A percentile compares a stretch with the other conserved stretches of the same genome.
These are phyloP conservation scores for Sporodiniella umbellata DNA, from an alignment of 371 early-diverging fungal species.

Conservation along the genomic window DNA sequence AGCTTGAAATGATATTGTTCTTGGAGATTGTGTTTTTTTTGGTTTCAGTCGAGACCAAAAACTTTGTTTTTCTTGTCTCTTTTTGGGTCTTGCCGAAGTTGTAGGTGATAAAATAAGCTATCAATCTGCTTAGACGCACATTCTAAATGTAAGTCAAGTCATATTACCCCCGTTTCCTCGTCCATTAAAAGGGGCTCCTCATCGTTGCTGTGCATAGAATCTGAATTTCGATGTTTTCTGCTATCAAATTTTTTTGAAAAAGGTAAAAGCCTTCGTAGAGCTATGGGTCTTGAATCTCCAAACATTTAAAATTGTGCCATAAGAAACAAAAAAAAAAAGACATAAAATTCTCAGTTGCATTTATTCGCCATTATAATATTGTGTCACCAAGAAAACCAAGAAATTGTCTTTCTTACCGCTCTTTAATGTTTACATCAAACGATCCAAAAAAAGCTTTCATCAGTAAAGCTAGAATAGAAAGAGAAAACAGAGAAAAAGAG, in stretches of 20 bases:
- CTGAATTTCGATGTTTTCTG: conserved; percentile 37
- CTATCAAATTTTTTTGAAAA: conserved; percentile 28
- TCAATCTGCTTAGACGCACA: not conserved
- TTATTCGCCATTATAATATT: not conserved
- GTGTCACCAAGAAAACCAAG: not conserved
- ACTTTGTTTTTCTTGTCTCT: conserved; percentile 2
- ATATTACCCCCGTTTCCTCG: conserved; percentile 37
- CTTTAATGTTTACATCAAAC: conserved; percentile 33
- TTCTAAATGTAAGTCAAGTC: not conserved
- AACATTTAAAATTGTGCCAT: conserved; percentile 8
- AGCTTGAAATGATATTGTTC: conserved; percentile 29
- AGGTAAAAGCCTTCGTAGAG: conserved; percentile 39
- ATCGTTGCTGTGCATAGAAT: conserved; percentile 40
- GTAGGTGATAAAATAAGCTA: conserved; percentile 6
- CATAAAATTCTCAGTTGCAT: not conserved
- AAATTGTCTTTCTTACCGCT: not conserved
- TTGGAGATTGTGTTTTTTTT: conserved; percentile 23
- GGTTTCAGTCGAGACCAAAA: conserved; percentile 17
- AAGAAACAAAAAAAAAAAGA: not conserved
- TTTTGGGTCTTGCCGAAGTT: conserved; percentile 4
- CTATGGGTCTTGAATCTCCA: conserved; percentile 35
- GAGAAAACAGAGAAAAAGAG: conserved; percentile 39
- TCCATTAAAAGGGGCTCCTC: conserved; percentile 43
- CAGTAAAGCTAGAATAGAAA: conserved; percentile 30
- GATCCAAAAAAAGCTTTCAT: conserved; percentile 34